Base-by-base conservation (phyloP, 129 eudicot genomes). In the Escallonia herrerae region DNA sequence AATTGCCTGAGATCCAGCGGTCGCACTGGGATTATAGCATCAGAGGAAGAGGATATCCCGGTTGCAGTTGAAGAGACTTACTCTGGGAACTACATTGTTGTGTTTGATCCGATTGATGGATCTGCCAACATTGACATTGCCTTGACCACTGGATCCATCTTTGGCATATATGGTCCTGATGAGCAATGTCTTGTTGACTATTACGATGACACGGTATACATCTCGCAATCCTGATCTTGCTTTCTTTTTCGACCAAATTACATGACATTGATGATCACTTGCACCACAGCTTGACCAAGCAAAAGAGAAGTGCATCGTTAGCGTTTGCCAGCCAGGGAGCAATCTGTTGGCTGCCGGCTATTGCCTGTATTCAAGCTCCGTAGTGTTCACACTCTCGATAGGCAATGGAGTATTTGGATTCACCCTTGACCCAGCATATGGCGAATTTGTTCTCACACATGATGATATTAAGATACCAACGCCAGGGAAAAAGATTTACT, bases 71-170 rank as follows among this genome's bases (percentile, higher is more conserved):
- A 93, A 46, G 98, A 88, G 78, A 93, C 95, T 7, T 77, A 77
- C 68, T 93, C 96, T 2, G 98, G 98, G 45, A 93, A 93, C 72
- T 93, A 93, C 78, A 86, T 88, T 81, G 96, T 88, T 0, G 95
- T 93, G 51, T 93, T 93, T 62, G 96, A 93, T 64, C 98, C 96
- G 3, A 83, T 93, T 65, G 98, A 93, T 64, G 97, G 98, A 56
- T 93, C 96, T 3, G 87, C 96, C 64, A 93, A 93, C 69, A 93
- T 93, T 33, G 98, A 93, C 77, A 84, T 83, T 38, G 83, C 90
- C 69, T 74, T 88, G 48, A 85, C 95, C 58, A 88, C 98, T 1
- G 98, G 98, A 40, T 93, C 98, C 7, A 93, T 88, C 59, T 93
- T 93, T 63, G 96, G 96, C 48, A 93, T 93, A 6, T 88, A 88